Evolutionary conservation across 2,329 filamentous ascomycete genomes (phyloP).

Genomic region (Alternaria brassicicola): DNA sequence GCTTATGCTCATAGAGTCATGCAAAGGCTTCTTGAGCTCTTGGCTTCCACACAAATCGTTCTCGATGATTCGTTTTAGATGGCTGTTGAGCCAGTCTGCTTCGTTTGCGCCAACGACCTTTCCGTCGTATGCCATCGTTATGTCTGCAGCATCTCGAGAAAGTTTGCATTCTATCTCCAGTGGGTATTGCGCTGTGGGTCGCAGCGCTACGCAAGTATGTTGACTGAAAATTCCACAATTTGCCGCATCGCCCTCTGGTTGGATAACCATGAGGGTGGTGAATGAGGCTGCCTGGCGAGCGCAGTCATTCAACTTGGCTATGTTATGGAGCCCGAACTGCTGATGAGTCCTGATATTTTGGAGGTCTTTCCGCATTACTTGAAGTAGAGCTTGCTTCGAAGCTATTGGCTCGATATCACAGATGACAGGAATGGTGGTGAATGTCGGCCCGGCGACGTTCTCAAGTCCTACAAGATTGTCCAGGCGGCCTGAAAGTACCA

Average conservation of each 20-base stretch:
- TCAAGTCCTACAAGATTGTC: neutral
- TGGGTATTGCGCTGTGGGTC: neutral
- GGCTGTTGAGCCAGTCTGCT: neutral
- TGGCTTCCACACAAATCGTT: neutral
- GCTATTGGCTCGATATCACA: neutral
- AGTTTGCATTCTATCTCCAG: neutral
- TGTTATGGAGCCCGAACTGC: neutral
- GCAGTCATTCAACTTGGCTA: neutral
- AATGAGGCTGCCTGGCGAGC: neutral
- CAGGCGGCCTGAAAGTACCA: neutral
- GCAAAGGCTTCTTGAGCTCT: neutral
- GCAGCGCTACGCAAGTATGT: neutral
- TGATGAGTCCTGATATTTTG: neutral
- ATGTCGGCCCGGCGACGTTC: neutral
- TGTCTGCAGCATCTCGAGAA: neutral
- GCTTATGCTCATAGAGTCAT: neutral
- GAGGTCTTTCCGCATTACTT: neutral
- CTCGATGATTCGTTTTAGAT: neutral
- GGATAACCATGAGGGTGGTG: neutral
- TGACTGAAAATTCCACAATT: neutral
- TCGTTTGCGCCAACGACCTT: neutral
- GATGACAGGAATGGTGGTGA: neutral
- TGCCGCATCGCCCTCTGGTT: neutral
- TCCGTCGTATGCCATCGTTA: neutral
- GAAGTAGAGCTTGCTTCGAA: neutral